A percentile compares a stretch with the other conserved stretches of the same genome.
Conservation (phyloP, 2,329 filamentous ascomycete species). For the Xylaria sp. region DNA sequence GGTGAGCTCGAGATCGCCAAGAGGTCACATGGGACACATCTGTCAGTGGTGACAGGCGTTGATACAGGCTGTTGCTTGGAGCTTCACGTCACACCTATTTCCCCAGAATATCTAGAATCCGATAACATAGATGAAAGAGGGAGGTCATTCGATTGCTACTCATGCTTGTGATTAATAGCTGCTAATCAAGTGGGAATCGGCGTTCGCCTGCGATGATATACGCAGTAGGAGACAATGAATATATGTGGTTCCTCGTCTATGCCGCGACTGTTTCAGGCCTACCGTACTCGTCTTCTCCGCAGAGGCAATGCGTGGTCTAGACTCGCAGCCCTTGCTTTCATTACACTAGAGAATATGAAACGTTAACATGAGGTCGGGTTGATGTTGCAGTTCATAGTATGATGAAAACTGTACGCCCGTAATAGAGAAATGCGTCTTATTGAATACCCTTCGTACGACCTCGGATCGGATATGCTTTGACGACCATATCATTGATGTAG, state of each 20-base stretch:
- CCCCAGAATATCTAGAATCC: not conserved
- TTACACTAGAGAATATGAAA: not conserved
- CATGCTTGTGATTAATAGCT: not conserved
- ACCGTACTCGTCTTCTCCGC: not conserved
- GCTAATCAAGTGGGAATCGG: not conserved
- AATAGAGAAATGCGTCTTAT: not conserved
- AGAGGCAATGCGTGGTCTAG: not conserved
- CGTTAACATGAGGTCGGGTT: not conserved
- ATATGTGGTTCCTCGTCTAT: not conserved
- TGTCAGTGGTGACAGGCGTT: not conserved
- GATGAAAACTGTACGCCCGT: not conserved
- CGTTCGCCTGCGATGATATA: not conserved
- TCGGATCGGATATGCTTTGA: not conserved
- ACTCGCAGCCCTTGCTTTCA: not conserved
- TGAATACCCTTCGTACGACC: not conserved
- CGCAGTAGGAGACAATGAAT: not conserved
- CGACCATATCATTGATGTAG: not conserved
- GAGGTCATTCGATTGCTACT: not conserved
- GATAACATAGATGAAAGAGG: not conserved
- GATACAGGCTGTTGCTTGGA: not conserved
- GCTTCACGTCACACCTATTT: not conserved
- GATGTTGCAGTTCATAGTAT: not conserved
- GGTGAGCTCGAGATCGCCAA: not conserved
- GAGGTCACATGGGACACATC: not conserved
- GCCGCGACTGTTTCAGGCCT: slow-evolving; percentile 18